Percentiles rank a stretch among this genome's conserved stretches.
Evolutionary conservation across 2,329 filamentous ascomycete species (phyloP).

Genomic region (Whalleya microplaca): DNA sequence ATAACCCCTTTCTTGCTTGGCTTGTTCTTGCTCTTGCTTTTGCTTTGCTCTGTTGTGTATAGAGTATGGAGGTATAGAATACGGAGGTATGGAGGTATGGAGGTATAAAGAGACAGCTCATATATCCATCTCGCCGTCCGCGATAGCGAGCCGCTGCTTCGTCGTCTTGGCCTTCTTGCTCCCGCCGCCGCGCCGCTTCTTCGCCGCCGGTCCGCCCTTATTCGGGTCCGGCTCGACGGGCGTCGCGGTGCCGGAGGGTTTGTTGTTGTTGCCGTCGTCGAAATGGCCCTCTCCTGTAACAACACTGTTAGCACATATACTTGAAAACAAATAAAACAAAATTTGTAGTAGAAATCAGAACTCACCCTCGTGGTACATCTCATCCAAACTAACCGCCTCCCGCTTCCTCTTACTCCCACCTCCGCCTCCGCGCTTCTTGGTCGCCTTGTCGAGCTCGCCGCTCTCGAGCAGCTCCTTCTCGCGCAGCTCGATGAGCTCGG

Average conservation of each 20-base stretch:
- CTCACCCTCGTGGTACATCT: constrained; percentile 99
- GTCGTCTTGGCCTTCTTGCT: constrained; percentile 70
- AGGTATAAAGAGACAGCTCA: too few relatives aligned
- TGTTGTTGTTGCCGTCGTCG: constrained; percentile 83
- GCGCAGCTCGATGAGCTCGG: constrained; percentile 88
- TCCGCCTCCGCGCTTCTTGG: constrained; percentile 61
- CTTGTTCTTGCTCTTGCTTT: too few relatives aligned
- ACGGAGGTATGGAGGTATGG: too few relatives aligned
- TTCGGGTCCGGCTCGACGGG: constrained; percentile 65
- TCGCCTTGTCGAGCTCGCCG: constrained; percentile 65
- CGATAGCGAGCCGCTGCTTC: constrained; percentile 70
- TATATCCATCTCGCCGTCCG: constrained; percentile 60
- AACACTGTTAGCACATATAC: constrained; percentile 37
- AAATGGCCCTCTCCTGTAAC: constrained; percentile 89
- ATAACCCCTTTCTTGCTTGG: too few relatives aligned
- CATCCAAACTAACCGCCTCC: constrained; percentile 74
- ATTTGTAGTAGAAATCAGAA: constrained; percentile 13
- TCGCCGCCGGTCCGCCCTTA: constrained; percentile 47
- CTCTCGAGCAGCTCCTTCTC: constrained; percentile 84
- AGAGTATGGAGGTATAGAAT: too few relatives aligned
- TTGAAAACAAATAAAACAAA: neutral
- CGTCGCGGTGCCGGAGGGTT: constrained; percentile 84
- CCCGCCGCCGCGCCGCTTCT: constrained; percentile 58
- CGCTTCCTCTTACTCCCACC: constrained; percentile 60
- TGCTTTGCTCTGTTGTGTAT: too few relatives aligned